These are phyloP conservation scores for Aspergillus calidoustus DNA, from an alignment of 2,329 filamentous ascomycete species.

Conservation along the genomic window DNA sequence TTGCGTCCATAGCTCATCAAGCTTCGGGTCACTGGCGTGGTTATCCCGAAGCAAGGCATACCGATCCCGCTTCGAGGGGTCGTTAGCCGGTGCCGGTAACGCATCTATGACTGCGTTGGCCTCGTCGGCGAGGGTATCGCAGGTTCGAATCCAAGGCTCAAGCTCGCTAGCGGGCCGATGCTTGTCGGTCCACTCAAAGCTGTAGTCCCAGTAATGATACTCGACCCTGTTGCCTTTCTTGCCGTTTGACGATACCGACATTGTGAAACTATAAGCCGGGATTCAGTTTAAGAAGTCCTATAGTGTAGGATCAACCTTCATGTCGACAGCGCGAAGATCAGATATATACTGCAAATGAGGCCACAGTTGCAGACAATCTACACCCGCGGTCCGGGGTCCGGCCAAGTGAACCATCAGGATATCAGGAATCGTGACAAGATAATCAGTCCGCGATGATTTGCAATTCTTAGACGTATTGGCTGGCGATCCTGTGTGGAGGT, in stretches of 20 bases:
- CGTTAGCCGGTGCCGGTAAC: neutral
- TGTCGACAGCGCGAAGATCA: neutral
- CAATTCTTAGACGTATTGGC: neutral
- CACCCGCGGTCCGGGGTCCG: slow-evolving; percentile 9
- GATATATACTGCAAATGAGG: neutral
- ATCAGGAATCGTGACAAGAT: neutral
- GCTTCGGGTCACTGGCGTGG: slow-evolving; percentile 58
- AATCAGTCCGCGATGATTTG: neutral
- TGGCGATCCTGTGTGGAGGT: neutral
- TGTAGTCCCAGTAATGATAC: slow-evolving; percentile 19
- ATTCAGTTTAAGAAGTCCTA: neutral
- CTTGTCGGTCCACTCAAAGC: slow-evolving; percentile 15
- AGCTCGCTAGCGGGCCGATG: slow-evolving; percentile 4
- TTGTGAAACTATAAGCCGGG: neutral
- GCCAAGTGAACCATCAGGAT: neutral
- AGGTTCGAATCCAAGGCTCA: slow-evolving; percentile 8
- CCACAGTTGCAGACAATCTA: neutral
- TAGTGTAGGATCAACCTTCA: neutral
- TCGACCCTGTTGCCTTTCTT: slow-evolving; percentile 9
- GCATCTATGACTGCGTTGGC: slow-evolving; percentile 6
- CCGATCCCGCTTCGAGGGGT: slow-evolving; percentile 53
- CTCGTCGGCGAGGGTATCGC: slow-evolving; percentile 15
- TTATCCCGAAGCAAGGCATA: slow-evolving; percentile 67
- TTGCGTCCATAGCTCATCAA: slow-evolving; percentile 67
- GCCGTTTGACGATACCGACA: slow-evolving; percentile 2